Evolutionary conservation across 176 grass and related monocot genomes (phyloP), one percentile per base, ranked within the genome.

Genomic region (Carex cristatella): DNA sequence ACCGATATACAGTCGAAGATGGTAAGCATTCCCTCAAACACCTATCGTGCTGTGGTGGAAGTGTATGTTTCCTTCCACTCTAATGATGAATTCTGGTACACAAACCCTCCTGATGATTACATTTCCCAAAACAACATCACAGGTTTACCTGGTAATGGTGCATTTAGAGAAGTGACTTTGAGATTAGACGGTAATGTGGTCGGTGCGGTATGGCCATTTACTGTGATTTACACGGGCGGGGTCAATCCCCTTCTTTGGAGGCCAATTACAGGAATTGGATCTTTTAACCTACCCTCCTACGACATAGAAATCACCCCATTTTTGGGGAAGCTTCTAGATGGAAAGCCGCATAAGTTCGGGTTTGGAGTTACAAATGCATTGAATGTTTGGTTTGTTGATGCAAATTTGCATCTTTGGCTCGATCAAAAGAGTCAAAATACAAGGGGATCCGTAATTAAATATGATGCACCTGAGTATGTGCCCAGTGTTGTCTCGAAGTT

Each of bases 351-450:
- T 37, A 83, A 97, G 55, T 79, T 94, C 2, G 73, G 32, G 4
- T 87, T 94, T 81, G 88, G 82, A 19, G 94, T 97, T 64, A 97
- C 92, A 49, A 71, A 90, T 19, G 87, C 86, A 74, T 74, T 84
- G 54, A 28, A 91, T 51, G 79, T 48, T 81, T 97, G 94, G 94
- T 87, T 46, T 81, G 60, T 97, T 4, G 89, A 97, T 82, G 94
- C 89, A 58, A 97, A 97, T 87, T 84, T 97, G 56, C 94, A 94
- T 86, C 90, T 97, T 55, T 97, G 94, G 94, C 72, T 94, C 23
- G 94, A 97, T 75, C 84, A 75, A 0, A 86, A 85, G 74, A 84
- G 88, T 6, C 35, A 61, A 40, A 32, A 79, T 14, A 90, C 92
- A 48, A 30, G 70, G 1, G 95, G 91, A 54, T 10, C 70, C 18